These are phyloP conservation scores for Phytopythium chamaehyphon DNA, from an alignment of 352 stramenopile species.

Conservation along the genomic window DNA sequence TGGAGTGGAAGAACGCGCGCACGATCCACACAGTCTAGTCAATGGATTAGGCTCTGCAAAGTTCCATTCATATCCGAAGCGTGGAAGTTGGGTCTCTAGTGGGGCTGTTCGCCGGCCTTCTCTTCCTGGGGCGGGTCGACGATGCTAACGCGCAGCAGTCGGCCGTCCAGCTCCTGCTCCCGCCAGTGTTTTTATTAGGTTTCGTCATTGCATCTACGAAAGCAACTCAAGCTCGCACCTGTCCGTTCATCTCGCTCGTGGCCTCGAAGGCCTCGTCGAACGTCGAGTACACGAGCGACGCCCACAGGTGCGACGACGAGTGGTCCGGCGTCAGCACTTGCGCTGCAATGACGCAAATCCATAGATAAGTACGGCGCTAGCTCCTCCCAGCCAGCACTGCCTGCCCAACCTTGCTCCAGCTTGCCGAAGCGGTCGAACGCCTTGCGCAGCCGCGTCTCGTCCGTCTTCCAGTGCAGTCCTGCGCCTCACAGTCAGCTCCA, in stretches of 20 bases:
- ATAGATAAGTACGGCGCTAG: background rate
- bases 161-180: conserved; percentile 56
- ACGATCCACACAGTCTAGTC: conserved; percentile 30
- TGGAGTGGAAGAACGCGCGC: conserved; percentile 79
- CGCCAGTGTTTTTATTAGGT: too few species aligned
- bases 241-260: conserved; percentile 74
- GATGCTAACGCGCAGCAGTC: conserved; percentile 74
- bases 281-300: conserved; percentile 49
- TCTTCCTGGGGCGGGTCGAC: conserved; percentile 32
- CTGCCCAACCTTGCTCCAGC: conserved; percentile 36
- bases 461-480: conserved; percentile 84
- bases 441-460: conserved; percentile 60
- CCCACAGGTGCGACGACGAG: conserved; percentile 62
- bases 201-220: background rate
- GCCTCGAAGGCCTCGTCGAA: conserved; percentile 75
- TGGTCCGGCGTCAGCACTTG: conserved; percentile 49
- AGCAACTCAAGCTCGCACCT: conserved; percentile 16
- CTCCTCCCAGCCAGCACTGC: background rate
- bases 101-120: background rate
- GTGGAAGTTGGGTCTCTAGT: background rate
- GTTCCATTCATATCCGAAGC: background rate
- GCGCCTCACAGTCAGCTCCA: background rate
- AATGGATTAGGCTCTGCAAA: background rate
- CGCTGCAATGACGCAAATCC: conserved; percentile 10
- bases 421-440: conserved; percentile 50